These are phyloP conservation scores for Lycium barbarum DNA, from an alignment of 257 asterid species.

Conservation along the genomic window DNA sequence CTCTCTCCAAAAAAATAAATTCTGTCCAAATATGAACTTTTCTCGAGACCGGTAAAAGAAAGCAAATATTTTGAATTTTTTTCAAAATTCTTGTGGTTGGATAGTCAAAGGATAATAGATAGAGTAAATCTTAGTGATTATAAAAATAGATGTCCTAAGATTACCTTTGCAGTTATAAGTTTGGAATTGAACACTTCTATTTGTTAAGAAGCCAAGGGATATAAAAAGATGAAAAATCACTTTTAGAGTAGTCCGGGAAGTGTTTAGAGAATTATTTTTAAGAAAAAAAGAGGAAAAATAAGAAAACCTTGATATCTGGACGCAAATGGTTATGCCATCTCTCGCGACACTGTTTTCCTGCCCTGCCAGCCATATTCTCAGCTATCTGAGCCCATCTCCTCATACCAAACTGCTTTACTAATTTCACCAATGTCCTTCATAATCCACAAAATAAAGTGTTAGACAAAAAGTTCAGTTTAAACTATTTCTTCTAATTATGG, in stretches of 20 bases:
- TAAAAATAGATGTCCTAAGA: conserved; percentile 15
- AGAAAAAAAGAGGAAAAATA: no score
- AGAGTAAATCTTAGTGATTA: background rate
- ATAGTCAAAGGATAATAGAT: background rate
- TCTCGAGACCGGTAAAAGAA: background rate
- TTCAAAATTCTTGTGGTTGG: background rate
- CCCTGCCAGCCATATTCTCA: conserved; percentile 66
- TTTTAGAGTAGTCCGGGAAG: background rate
- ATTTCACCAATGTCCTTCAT: conserved; percentile 51
- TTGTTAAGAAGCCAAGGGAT: background rate
- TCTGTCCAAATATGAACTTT: background rate
- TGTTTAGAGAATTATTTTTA: background rate
- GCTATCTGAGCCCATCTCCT: conserved; percentile 71
- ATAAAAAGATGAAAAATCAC: background rate
- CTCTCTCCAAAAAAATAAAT: background rate
- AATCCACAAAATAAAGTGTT: background rate
- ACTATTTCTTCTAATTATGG: background rate
- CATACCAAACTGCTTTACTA: conserved; percentile 58
- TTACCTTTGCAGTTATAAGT: background rate
- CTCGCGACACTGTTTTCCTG: conserved; percentile 86
- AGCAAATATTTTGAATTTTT: background rate
- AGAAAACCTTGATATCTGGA: conserved; percentile 69
- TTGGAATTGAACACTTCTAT: background rate
- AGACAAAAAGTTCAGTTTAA: background rate
- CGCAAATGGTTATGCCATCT: conserved; percentile 86